A percentile compares a stretch with the other conserved stretches of the same genome.
Evolutionary conservation across 2,329 filamentous ascomycete genomes (phyloP).

Genomic region (Eurotiales sp.): DNA sequence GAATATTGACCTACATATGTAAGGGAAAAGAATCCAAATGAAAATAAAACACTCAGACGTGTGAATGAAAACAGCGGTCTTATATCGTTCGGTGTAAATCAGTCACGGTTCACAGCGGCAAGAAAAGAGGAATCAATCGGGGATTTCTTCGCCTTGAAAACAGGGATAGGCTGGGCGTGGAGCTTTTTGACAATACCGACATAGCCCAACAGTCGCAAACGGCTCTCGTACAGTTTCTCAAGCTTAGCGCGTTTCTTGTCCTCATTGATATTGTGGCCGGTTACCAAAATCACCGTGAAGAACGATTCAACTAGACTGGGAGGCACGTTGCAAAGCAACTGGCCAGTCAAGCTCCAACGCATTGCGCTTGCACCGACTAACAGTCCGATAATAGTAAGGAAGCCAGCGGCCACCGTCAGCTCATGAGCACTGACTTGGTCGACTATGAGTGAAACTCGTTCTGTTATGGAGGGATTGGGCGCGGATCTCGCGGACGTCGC

Average conservation of each 20-base stretch:
- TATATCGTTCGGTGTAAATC: too few species aligned
- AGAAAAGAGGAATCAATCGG: too few species aligned
- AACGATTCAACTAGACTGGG: constrained; percentile 35
- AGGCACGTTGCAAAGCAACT: constrained; percentile 33
- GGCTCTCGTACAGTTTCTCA: constrained; percentile 22
- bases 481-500: neutral
- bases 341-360: constrained; percentile 31
- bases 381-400: constrained; percentile 26
- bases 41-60: too few species aligned
- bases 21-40: too few species aligned
- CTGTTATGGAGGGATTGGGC: constrained; percentile 9
- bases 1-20: too few species aligned
- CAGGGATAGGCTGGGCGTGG: too few species aligned
- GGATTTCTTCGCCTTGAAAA: too few species aligned
- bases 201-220: constrained; percentile 15
- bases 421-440: constrained; percentile 26
- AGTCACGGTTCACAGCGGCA: too few species aligned
- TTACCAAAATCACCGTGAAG: constrained; percentile 32
- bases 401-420: constrained; percentile 24
- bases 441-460: constrained; percentile 22
- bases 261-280: constrained; percentile 30
- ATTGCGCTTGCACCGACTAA: constrained; percentile 27
- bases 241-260: constrained; percentile 20
- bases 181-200: neutral
- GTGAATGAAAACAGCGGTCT: too few species aligned